Percentiles rank a stretch among this genome's conserved stretches.
Evolutionary conservation across 805 yeast species (phyloP).

Genomic region (Teunomyces cretensis): DNA sequence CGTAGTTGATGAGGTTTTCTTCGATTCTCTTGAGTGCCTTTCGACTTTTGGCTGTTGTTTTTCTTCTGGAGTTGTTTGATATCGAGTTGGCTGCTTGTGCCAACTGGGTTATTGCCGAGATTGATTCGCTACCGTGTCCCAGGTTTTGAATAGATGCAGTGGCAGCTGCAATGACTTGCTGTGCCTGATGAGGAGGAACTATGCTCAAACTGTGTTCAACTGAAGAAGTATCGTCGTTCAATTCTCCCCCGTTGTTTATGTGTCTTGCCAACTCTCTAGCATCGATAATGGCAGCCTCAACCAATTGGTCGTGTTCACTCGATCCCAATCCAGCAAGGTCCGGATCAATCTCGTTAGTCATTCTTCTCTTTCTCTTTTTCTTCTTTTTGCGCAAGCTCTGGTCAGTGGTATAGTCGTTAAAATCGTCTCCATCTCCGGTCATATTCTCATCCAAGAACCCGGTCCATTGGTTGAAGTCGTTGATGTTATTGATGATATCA

Average conservation of each 20-base stretch:
- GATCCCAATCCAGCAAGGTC: slow-evolving; percentile 38
- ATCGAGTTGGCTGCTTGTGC: slow-evolving; percentile 30
- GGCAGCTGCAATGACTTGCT: slow-evolving; percentile 28
- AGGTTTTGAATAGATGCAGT: slow-evolving; percentile 23
- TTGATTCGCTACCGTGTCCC: slow-evolving; percentile 12
- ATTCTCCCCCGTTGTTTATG: slow-evolving; percentile 8
- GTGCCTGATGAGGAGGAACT: slow-evolving; percentile 26
- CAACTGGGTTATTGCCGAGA: slow-evolving; percentile 26
- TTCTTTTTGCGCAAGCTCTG: slow-evolving; percentile 8
- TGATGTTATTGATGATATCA: slow-evolving; percentile 35
- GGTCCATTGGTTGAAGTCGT: slow-evolving; percentile 55
- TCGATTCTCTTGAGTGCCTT: slow-evolving; percentile 7
- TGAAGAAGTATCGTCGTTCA: slow-evolving; percentile 4
- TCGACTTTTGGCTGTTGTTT: slow-evolving; percentile 6
- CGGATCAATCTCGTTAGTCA: slow-evolving; percentile 32
- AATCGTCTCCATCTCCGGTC: slow-evolving; percentile 10
- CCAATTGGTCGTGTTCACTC: slow-evolving; percentile 61
- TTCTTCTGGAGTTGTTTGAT: slow-evolving; percentile 11
- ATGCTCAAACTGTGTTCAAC: slow-evolving; percentile 13
- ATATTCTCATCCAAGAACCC: slow-evolving; percentile 26
- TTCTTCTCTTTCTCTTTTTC: slow-evolving; percentile 15
- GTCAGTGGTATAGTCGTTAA: slow-evolving; percentile 7
- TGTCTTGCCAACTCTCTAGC: slow-evolving; percentile 61
- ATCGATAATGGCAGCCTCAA: slow-evolving; percentile 68
- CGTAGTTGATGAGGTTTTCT: slow-evolving; percentile 7